Percentiles rank a stretch among this genome's conserved stretches.
These are phyloP conservation scores for Pseudocercospora fuligena DNA, from an alignment of 2,329 filamentous ascomycete genomes.

Conservation along the genomic window DNA sequence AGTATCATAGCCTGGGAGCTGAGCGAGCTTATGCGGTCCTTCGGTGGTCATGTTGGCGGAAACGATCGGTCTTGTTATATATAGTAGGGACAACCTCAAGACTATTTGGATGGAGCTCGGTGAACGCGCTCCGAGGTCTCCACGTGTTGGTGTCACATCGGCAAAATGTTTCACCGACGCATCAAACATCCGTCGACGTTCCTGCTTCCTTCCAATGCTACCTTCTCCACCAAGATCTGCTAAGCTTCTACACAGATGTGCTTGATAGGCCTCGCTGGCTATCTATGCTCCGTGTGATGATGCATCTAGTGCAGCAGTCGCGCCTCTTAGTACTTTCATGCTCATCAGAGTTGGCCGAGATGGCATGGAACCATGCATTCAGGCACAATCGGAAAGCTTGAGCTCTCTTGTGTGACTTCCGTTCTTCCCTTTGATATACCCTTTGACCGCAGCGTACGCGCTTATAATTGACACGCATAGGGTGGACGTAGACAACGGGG, in stretches of 20 bases:
- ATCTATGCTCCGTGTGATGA: not conserved
- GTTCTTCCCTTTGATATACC: too few relatives aligned
- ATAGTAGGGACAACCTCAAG: not conserved
- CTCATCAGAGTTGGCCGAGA: not conserved
- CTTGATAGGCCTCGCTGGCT: not conserved
- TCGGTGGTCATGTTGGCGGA: not conserved
- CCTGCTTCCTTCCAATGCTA: not conserved
- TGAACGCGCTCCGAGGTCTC: not conserved
- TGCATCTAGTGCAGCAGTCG: not conserved
- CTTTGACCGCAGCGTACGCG: too few relatives aligned
- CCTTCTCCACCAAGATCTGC: slow-evolving; percentile 1
- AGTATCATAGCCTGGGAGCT: slow-evolving; percentile 60
- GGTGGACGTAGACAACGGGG: not conserved
- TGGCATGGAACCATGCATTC: not conserved
- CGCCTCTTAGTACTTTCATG: not conserved
- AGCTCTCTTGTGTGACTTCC: too few relatives aligned
- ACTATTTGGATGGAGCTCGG: not conserved
- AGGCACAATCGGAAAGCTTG: too few relatives aligned
- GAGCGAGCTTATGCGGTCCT: slow-evolving; percentile 20
- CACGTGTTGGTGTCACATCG: not conserved
- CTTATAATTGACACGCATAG: too few relatives aligned
- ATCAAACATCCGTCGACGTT: not conserved
- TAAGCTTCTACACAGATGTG: not conserved
- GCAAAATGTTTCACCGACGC: not conserved
- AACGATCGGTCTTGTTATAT: not conserved